Base-by-base conservation (phyloP, 78 protist genomes). In the Neovahlkampfia damariscottae region DNA sequence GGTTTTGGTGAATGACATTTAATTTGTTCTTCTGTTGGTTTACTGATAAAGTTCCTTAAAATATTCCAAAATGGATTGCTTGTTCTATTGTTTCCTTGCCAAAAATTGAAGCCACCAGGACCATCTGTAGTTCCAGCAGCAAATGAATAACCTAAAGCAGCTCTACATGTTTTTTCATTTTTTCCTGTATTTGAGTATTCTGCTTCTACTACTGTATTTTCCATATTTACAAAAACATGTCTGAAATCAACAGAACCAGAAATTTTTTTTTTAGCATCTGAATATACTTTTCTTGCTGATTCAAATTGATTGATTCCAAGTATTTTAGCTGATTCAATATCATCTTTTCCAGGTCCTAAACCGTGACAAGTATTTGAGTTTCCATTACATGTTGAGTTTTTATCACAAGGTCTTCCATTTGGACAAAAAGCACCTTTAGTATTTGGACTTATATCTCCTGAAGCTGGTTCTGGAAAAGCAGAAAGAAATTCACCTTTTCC, bases 81-180 rank as follows among this genome's bases (percentile, higher is more conserved):
- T 35, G 85, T 79, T 35, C 28, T 72, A 37, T 86, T 86, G 5
- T 69, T 82, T 38, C 81, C 85, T 77, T 87, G 91, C 34, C 75
- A 34, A 38, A 87, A 87, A 74, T 83, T 73, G 32, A 87, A 87
- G 37, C 68, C 87, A 68, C 91, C 91, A 27, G 91, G 88, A 27
- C 91, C 91, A 73, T 87, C 91, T 2, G 88, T 87, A 6, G 91
- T 87, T 37, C 91, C 91, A 3, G 85, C 91, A 19, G 91, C 91
- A 37, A 87, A 87, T 8, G 79, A 27, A 71, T 83, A 82, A 35
- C 91, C 91, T 84, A 87, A 76, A 8, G 86, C 85, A 31, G 88
- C 82, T 37, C 72, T 30, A 37, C 91, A 87, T 8, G 91, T 83
- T 3, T 72, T 69, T 6, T 74, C 86, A 31, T 38, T 36, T 6